Evolutionary conservation across 129 eudicot genomes (phyloP).

Genomic region (Helianthus annuus): DNA sequence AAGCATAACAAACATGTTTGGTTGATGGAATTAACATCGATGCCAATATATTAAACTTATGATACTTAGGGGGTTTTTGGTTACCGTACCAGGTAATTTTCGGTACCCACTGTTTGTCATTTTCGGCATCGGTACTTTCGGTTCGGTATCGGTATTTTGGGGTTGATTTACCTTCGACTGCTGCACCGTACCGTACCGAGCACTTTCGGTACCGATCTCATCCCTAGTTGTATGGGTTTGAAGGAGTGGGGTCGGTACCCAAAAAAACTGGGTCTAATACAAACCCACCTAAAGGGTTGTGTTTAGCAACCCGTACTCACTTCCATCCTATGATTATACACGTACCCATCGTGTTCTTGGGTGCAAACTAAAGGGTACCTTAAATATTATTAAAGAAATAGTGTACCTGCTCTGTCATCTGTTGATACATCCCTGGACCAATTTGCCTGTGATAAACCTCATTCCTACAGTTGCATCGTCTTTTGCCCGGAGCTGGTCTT

Average conservation of each 20-base stretch:
- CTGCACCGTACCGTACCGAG: too few species aligned
- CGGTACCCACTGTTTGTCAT: too few species aligned
- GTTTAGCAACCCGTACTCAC: neutral
- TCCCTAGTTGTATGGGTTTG: too few species aligned
- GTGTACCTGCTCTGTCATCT: slow-evolving; percentile 94
- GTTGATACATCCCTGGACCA: slow-evolving; percentile 99
- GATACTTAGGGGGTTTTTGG: neutral
- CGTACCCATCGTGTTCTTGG: neutral
- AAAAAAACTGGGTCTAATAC: too few species aligned
- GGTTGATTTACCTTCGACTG: too few species aligned
- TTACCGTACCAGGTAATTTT: too few species aligned
- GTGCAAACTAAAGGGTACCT: neutral
- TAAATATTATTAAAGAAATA: neutral
- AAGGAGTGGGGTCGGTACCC: too few species aligned
- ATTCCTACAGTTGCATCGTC: slow-evolving; percentile 89
- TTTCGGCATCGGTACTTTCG: too few species aligned
- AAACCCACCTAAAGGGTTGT: too few species aligned
- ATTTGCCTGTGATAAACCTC: slow-evolving; percentile 99
- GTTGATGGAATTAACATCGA: neutral
- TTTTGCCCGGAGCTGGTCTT: slow-evolving; percentile 96
- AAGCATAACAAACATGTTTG: slow-evolving; percentile 9
- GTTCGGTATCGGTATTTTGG: too few species aligned
- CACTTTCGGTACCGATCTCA: too few species aligned
- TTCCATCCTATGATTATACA: neutral
- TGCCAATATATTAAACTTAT: neutral